These are phyloP conservation scores for Infundibulicybe gibba DNA, from an alignment of 768 basidiomycete species.

Conservation along the genomic window DNA sequence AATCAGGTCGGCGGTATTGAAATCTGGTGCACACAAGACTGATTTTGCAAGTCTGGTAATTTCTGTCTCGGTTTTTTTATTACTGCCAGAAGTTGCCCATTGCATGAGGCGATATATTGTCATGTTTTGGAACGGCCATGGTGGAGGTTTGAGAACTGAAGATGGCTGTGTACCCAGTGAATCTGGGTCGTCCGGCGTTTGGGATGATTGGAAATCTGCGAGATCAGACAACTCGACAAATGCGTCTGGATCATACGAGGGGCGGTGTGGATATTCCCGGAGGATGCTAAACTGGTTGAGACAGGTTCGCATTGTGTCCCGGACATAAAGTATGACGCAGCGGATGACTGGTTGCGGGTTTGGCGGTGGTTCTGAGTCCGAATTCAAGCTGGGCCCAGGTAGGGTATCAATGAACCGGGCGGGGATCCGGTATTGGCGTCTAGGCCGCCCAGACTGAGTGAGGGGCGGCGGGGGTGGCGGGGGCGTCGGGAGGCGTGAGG, in stretches of 20 bases:
- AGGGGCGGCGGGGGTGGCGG: not conserved
- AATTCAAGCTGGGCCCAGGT: not conserved
- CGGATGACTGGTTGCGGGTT: not conserved
- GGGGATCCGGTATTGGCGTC: not conserved
- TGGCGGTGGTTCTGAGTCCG: not conserved
- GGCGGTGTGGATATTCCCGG: not conserved
- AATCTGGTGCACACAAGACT: slow-evolving; percentile 9
- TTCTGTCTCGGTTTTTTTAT: slow-evolving; percentile 11
- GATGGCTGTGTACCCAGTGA: not conserved
- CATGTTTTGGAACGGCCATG: not conserved
- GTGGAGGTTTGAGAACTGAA: not conserved
- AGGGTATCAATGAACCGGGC: not conserved
- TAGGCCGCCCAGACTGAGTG: not conserved
- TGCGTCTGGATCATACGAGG: not conserved
- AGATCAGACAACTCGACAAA: not conserved
- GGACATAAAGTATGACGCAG: not conserved
- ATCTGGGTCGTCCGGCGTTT: not conserved
- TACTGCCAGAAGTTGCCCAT: slow-evolving; percentile 1
- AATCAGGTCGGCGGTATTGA: slow-evolving; percentile 7
- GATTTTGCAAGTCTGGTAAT: slow-evolving; percentile 8
- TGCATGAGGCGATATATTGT: not conserved
- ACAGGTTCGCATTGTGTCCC: not conserved
- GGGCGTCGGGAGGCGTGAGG: not conserved
- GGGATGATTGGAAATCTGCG: not conserved
- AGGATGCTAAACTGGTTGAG: not conserved